Conservation (phyloP, 805 yeast genomes). For the Starmerella asiatica region DNA sequence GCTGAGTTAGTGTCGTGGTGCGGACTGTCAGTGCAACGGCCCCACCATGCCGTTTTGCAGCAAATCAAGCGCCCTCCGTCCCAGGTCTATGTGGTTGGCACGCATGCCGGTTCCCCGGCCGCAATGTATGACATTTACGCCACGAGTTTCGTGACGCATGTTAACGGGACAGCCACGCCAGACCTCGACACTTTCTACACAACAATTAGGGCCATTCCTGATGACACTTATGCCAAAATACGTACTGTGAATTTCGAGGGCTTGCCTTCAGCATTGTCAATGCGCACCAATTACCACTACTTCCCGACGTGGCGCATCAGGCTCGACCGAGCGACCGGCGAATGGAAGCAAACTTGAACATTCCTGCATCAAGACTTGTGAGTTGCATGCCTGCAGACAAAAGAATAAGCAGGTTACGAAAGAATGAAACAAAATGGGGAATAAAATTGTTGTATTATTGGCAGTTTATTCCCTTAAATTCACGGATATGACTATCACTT, state of each 20-base stretch:
- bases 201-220: conserved; percentile 58
- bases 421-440: too few species aligned
- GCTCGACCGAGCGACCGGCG: conserved; percentile 10
- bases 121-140: conserved; percentile 64
- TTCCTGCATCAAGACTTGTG: too few species aligned
- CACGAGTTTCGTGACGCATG: conserved; percentile 79
- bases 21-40: conserved; percentile 70
- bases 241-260: conserved; percentile 75
- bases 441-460: too few species aligned
- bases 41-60: conserved; percentile 89
- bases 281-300: conserved; percentile 80
- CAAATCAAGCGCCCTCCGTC: conserved; percentile 65
- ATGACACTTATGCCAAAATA: conserved; percentile 66
- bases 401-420: too few species aligned
- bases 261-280: conserved; percentile 70
- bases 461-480: too few species aligned
- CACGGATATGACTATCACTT: too few species aligned
- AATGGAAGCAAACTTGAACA: conserved; percentile 14
- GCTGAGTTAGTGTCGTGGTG: conserved; percentile 65
- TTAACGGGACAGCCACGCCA: conserved; percentile 61
- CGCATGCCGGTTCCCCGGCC: conserved; percentile 76
- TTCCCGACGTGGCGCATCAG: conserved; percentile 31
- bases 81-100: conserved; percentile 65
- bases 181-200: conserved; percentile 53
- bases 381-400: too few species aligned